Base-by-base conservation (phyloP, 148 eudicot genomes). In the Agrostemma githago region DNA sequence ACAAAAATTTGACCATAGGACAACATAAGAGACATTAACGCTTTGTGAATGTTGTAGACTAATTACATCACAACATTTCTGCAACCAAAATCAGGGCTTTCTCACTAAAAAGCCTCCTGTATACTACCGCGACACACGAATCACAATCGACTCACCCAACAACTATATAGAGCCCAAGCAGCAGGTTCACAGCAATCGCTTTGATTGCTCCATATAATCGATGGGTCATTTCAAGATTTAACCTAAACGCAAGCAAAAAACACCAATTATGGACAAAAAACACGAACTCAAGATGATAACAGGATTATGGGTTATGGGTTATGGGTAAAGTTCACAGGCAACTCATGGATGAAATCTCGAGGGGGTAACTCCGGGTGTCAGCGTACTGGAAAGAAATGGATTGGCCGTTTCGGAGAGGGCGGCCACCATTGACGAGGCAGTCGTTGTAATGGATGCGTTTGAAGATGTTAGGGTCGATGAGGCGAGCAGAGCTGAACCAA, bases 401-500 rank as follows among this genome's bases (percentile, higher is more conserved):
- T 21, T 81, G 75, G 2, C 97, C 97, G 42, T 74, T 83, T 9
- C 2, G 51, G 16, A 92, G 85, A 8, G 90, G 86, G 67, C 66
- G 74, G 21, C 97, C 97, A 20, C 81, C 84, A 65, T 90, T 92
- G 51, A 92, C 88, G 7, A 92, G 80, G 74, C 97, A 92, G 70
- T 92, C 96, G 16, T 92, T 57, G 66, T 51, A 84, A 4, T 51
- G 68, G 39, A 92, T 20, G 15, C 96, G 91, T 72, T 79, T 87
- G 83, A 92, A 87, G 78, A 87, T 58, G 6, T 37, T 69, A 0
- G 97, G 97, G 79, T 88, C 83, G 14, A 92, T 78, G 74, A 88
- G 88, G 9, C 88, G 81, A 12, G 90, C 91, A 6, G 97, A 92
- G 83, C 90, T 89, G 83, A 89, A 92, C 96, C 92, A 88, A 8